A percentile compares a stretch with the other conserved stretches of the same genome.
Conservation (phyloP, 164 flowering plant species). For the Macadamia tetraphylla region DNA sequence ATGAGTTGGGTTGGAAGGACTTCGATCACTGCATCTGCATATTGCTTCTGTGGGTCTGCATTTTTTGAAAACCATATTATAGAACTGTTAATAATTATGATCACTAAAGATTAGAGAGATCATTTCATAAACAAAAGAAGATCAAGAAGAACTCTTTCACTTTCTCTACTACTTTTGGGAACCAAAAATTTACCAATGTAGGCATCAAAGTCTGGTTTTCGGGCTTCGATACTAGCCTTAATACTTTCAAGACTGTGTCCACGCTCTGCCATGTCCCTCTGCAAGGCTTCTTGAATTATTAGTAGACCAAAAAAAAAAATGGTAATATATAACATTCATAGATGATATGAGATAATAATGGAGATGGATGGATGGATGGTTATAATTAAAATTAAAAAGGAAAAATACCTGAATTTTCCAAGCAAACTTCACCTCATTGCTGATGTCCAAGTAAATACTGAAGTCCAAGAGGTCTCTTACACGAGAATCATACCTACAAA, state of each 20-base stretch:
- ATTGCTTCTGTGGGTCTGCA: conserved; percentile 95
- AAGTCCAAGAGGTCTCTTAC: conserved; percentile 95
- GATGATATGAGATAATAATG: too few species aligned
- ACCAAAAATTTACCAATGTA: conserved; percentile 58
- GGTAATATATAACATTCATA: too few species aligned
- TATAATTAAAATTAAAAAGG: neutral
- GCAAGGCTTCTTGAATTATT: conserved; percentile 9
- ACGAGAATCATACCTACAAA: conserved; percentile 66
- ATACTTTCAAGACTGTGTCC: conserved; percentile 99
- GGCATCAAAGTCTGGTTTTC: conserved; percentile 97
- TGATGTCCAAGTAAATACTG: conserved; percentile 96
- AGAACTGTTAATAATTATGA: neutral
- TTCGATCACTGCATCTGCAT: conserved; percentile 96
- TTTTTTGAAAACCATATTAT: conserved; percentile 3
- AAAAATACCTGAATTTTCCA: conserved; percentile 92
- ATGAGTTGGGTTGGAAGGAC: conserved; percentile 88
- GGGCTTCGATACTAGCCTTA: conserved; percentile 94
- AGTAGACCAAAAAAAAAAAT: conserved; percentile 2
- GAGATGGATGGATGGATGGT: neutral
- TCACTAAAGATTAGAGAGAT: neutral
- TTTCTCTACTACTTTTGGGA: neutral
- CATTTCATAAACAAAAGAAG: neutral
- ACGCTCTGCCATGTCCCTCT: conserved; percentile 99
- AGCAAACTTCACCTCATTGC: conserved; percentile 96
- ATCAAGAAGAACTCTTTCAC: neutral